Percentiles rank a stretch among this genome's conserved stretches.
Evolutionary conservation across 176 grass and related monocot genomes (phyloP).

Genomic region (Tuctoria greenei): DNA sequence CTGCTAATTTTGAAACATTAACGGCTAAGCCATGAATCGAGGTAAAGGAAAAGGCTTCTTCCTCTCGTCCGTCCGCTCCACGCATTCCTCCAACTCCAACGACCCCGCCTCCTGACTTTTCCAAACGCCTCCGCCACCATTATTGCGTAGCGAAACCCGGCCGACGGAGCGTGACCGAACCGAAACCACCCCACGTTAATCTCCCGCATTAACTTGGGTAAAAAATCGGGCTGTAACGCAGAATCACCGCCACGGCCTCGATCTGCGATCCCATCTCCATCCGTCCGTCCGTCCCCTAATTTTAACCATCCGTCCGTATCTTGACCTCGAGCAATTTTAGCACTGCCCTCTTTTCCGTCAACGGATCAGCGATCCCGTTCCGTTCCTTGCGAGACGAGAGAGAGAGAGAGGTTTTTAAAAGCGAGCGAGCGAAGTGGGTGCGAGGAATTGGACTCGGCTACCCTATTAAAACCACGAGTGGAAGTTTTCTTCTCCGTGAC

Average conservation of each 20-base stretch:
- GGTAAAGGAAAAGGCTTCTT: neutral
- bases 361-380: neutral
- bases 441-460: constrained; percentile 47
- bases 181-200: constrained; percentile 33
- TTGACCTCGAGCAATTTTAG: constrained; percentile 8
- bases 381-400: constrained; percentile 5
- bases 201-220: constrained; percentile 33
- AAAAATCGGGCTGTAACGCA: neutral
- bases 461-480: constrained; percentile 51
- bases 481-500: constrained; percentile 48
- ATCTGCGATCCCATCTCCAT: neutral
- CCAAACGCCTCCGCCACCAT: constrained; percentile 33
- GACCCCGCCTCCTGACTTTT: constrained; percentile 1
- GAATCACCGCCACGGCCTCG: neutral
- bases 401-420: constrained; percentile 28
- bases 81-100: neutral
- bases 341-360: constrained; percentile 7
- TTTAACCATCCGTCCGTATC: constrained; percentile 35
- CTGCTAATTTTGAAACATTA: neutral
- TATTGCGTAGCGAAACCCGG: constrained; percentile 23
- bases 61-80: neutral
- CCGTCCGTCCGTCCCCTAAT: constrained; percentile 13
- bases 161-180: neutral
- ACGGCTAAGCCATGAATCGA: neutral
- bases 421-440: constrained; percentile 46